Evolutionary conservation across 2,329 filamentous ascomycete species (phyloP).

Genomic region (Alternaria rosae): DNA sequence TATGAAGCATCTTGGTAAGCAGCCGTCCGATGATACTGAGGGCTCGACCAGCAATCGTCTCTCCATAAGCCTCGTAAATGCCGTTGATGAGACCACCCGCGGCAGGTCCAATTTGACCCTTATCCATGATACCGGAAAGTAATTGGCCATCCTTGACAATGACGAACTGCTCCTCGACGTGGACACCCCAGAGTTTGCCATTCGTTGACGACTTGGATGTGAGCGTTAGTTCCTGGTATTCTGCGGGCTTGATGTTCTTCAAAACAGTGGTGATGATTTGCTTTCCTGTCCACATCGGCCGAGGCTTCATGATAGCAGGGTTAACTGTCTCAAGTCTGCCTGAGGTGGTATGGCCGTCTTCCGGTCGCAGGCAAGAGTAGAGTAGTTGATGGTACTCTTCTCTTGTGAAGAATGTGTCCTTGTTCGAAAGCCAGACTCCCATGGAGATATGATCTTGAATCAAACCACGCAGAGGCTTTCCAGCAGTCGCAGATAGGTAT

Average conservation of each 20-base stretch:
- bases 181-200: constrained; percentile 76
- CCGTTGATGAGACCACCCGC: constrained; percentile 89
- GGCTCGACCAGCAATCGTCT: constrained; percentile 82
- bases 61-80: constrained; percentile 91
- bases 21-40: constrained; percentile 89
- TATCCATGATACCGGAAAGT: constrained; percentile 90
- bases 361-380: constrained; percentile 87
- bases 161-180: constrained; percentile 81
- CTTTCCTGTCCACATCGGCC: constrained; percentile 90
- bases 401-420: constrained; percentile 88
- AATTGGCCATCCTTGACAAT: constrained; percentile 87
- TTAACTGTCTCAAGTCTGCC: constrained; percentile 82
- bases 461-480: constrained; percentile 90
- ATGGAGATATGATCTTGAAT: constrained; percentile 99
- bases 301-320: constrained; percentile 83
- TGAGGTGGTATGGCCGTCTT: constrained; percentile 84
- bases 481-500: constrained; percentile 91
- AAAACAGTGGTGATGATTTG: constrained; percentile 92
- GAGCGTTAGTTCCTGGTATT: constrained; percentile 80
- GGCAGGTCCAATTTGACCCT: constrained; percentile 89
- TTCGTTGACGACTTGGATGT: constrained; percentile 80
- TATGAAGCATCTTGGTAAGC: constrained; percentile 87
- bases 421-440: constrained; percentile 86
- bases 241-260: constrained; percentile 84
- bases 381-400: constrained; percentile 93